Base-by-base conservation (phyloP, 768 basidiomycete genomes). In the Russula olivacea region DNA sequence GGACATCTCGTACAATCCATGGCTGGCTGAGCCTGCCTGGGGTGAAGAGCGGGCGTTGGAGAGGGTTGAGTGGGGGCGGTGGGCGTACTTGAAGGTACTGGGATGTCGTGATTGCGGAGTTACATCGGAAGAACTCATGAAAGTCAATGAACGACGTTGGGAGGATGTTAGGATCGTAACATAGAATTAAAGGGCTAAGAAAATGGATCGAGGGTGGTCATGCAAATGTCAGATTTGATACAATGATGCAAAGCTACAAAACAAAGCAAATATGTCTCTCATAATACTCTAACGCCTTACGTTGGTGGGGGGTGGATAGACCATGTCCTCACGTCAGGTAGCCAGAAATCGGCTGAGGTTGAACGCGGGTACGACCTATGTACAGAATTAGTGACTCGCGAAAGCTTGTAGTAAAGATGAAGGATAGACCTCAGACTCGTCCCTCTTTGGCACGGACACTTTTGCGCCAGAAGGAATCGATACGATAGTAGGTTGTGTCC, bases 1-100 rank as follows among this genome's bases (percentile, higher is more conserved):
- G 38, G 88, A 90, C 69, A 71, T 91, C 52, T 91, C 89, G 0
- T 88, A 80, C 70, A 90, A 89, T 55, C 41, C 57, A 5, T 83
- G 82, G 81, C 68, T 83, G 28, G 66, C 52, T 14, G 54, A 64
- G 61, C 59, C 19, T 66, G 38, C 69, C 11, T 70, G 67, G 23
- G 75, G 76, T 23, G 74, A 71, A 9, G 65, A 72, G 30, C 69
- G 75, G 51, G 73, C 74, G 12, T 66, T 87, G 21, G 80, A 80
- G 54, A 79, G 79, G 45, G 73, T 86, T 4, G 78, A 81, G 47
- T 91, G 88, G 89, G 62, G 61, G 6, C 78, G 80, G 43, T 85
- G 83, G 83, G 75, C 72, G 38, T 70, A 78, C 38, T 70, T 91
- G 60, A 74, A 75, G 61, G 74, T 83, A 14, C 71, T 90, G 32